These are phyloP conservation scores for Coemansia sp. DNA, from an alignment of 192 early-diverging fungal species.

Conservation along the genomic window DNA sequence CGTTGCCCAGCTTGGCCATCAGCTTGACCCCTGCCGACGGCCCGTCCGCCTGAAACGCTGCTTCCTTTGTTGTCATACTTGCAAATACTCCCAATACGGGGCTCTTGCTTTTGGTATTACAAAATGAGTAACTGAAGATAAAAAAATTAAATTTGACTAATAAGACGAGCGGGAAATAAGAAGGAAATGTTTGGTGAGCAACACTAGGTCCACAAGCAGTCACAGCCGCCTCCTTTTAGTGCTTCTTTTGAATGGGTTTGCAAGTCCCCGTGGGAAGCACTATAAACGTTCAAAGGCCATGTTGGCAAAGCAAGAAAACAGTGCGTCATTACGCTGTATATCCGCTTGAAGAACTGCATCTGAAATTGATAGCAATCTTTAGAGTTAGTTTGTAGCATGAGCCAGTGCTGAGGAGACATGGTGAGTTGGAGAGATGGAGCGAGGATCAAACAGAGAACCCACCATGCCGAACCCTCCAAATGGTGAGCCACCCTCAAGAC, in stretches of 20 bases:
- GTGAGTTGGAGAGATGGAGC: no score
- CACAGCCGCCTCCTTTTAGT: not conserved
- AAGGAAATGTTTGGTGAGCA: not conserved
- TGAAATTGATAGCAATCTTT: not conserved
- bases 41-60: constrained; percentile 6
- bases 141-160: not conserved
- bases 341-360: not conserved
- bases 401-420: no score
- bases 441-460: no score
- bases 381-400: not conserved
- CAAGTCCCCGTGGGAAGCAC: not conserved
- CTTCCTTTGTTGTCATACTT: constrained; percentile 1
- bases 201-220: not conserved
- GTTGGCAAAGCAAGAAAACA: not conserved
- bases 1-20: constrained; percentile 57
- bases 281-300: no score
- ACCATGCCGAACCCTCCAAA: no score
- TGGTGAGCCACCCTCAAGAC: no score
- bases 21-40: constrained; percentile 38
- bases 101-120: not conserved
- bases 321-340: not conserved
- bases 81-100: not conserved
- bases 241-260: not conserved
- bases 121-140: not conserved
- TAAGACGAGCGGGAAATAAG: not conserved